Base-by-base conservation (phyloP, 2,329 filamentous ascomycete species). In the Aureobasidium sp. region DNA sequence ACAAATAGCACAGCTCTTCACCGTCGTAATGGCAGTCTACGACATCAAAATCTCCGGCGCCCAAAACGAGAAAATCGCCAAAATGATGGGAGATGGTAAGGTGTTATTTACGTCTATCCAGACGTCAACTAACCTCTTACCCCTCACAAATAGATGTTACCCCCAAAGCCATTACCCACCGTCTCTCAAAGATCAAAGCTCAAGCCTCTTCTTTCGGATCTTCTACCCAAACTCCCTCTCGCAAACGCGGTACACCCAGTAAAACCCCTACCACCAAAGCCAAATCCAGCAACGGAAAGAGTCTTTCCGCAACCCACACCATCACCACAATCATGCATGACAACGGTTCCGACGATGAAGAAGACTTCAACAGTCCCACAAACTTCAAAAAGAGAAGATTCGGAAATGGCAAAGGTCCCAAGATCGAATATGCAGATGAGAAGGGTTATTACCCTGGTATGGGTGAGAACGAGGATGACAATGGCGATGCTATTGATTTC, bases 141-240 rank as follows among this genome's bases (percentile, higher is more conserved):
- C 8, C 29, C 5, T 34, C 3, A 8, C 29, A 51, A 24, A 29
- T 12, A 72, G 71, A 68, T 17, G 71, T 69, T 64, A 72, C 70
- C 10, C 50, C 71, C 12, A 73, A 72, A 62, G 70, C 71, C 50
- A 64, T 73, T 63, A 67, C 59, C 17, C 71, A 73, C 64, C 70
- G 69, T 47, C 53, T 73, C 43, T 27, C 66, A 3, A 66, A 69
- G 29, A 63, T 72, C 63, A 65, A 66, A 20, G 15, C 27, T 6
- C 37, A 36, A 12, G 39, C 26, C 39, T 13, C n/a, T 2, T 3
- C 34, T 6, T 15, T 15, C 4, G 34, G 7, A 15, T 13, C 9
- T 24, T 39, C 26, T 2, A 41, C 29, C 47, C 47, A 9, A 5
- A 17, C 53, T 15, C 0, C 27, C 8, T 34, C 53, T 12, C 55